Conservation (phyloP, 192 early-diverging fungal genomes). For the Dimargaris cristalligena region DNA sequence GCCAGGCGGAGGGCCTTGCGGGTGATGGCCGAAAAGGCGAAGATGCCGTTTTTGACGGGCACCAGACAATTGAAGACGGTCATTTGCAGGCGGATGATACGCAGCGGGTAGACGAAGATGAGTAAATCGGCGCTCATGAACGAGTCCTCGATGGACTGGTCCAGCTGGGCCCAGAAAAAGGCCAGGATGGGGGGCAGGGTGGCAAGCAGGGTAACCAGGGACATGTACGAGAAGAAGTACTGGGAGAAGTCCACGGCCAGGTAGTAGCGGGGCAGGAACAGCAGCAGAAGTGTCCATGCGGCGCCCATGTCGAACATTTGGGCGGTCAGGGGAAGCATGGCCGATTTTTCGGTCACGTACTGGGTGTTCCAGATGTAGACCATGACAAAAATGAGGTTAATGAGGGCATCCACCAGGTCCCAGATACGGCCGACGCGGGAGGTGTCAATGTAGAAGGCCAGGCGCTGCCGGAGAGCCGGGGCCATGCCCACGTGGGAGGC, state of each 20-base stretch:
- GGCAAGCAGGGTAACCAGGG: slow-evolving; percentile 36
- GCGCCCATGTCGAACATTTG: slow-evolving; percentile 26
- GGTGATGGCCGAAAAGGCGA: slow-evolving; percentile 33
- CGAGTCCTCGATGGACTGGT: slow-evolving; percentile 22
- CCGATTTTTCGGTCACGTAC: slow-evolving; percentile 18
- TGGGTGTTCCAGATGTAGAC: slow-evolving; percentile 37
- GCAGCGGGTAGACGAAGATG: slow-evolving; percentile 39
- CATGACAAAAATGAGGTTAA: slow-evolving; percentile 27
- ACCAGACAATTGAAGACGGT: slow-evolving; percentile 34
- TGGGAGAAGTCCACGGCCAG: slow-evolving; percentile 34
- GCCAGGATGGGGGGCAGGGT: slow-evolving; percentile 35
- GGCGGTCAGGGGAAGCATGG: slow-evolving; percentile 29
- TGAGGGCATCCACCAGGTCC: slow-evolving; percentile 37
- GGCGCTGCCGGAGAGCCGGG: slow-evolving; percentile 28
- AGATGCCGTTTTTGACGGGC: slow-evolving; percentile 45
- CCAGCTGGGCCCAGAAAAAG: slow-evolving; percentile 19
- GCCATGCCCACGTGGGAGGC: background rate
- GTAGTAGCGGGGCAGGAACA: slow-evolving; percentile 41
- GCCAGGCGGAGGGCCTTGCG: slow-evolving; percentile 42
- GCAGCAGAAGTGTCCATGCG: slow-evolving; percentile 29
- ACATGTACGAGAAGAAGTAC: slow-evolving; percentile 28
- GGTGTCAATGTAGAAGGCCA: slow-evolving; percentile 30
- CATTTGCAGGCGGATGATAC: slow-evolving; percentile 51
- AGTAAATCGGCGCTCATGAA: slow-evolving; percentile 40
- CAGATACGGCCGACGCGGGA: slow-evolving; percentile 31